Conservation (phyloP, 208 protist genomes). For the Strigomonas culicis region DNA sequence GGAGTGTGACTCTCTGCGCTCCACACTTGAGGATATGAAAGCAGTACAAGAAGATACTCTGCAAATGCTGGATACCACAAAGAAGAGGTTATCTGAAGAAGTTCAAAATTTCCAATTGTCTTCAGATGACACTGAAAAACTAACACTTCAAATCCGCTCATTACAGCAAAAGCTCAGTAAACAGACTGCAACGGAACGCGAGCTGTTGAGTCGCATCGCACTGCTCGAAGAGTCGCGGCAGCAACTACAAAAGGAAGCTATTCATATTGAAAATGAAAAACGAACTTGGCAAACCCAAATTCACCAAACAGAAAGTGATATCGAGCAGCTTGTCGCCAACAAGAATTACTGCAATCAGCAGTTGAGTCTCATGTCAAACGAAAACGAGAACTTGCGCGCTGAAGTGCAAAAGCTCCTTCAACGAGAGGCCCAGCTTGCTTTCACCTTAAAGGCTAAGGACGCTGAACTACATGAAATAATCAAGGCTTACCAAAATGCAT, state of each 20-base stretch:
- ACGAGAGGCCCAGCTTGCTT: constrained; percentile 48
- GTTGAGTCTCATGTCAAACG: constrained; percentile 46
- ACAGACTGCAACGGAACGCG: constrained; percentile 44
- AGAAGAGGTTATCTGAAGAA: constrained; percentile 42
- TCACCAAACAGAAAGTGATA: constrained; percentile 69
- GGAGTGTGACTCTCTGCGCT: constrained; percentile 62
- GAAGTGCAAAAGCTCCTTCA: constrained; percentile 52
- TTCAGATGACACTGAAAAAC: constrained; percentile 48
- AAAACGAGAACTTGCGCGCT: constrained; percentile 62
- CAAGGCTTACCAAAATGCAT: constrained; percentile 64
- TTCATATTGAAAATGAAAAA: constrained; percentile 44
- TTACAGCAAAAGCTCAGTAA: constrained; percentile 68
- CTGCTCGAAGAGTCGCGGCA: constrained; percentile 45
- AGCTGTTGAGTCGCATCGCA: constrained; percentile 36
- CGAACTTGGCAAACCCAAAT: constrained; percentile 47
- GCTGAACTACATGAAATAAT: constrained; percentile 70
- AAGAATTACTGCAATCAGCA: constrained; percentile 78
- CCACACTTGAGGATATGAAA: constrained; percentile 45
- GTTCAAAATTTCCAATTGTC: constrained; percentile 30
- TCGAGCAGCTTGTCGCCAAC: constrained; percentile 61
- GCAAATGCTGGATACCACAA: constrained; percentile 33
- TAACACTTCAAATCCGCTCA: constrained; percentile 59
- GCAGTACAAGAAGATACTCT: constrained; percentile 43
- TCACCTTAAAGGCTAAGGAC: constrained; percentile 72
- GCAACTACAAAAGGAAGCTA: constrained; percentile 24